Evolutionary conservation across 108 stramenopile genomes (phyloP).

Genomic region (Conticribra weissflogii): DNA sequence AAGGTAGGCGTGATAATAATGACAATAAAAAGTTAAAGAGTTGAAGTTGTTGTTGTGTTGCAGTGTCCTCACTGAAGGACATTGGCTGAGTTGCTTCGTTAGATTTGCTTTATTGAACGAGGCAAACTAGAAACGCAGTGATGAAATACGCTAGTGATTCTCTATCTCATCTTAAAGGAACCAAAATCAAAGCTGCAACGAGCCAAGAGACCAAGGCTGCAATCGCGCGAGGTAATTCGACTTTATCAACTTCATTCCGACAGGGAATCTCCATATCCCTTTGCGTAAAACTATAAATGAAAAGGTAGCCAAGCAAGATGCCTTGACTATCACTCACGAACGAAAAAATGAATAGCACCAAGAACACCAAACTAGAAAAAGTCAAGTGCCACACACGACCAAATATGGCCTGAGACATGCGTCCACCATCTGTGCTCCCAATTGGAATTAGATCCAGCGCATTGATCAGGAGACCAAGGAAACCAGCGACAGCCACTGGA

Average conservation of each 20-base stretch:
- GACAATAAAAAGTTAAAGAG: too few relatives aligned
- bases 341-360: constrained; percentile 48
- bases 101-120: background rate
- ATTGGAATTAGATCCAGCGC: constrained; percentile 76
- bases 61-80: too few relatives aligned
- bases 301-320: constrained; percentile 47
- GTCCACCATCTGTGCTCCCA: constrained; percentile 78
- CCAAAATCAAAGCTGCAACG: constrained; percentile 52
- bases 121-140: background rate
- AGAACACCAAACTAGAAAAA: constrained; percentile 53
- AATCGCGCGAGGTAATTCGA: constrained; percentile 38
- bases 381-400: constrained; percentile 67
- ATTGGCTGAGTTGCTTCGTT: background rate
- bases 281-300: constrained; percentile 49
- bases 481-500: constrained; percentile 82
- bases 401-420: constrained; percentile 65
- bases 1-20: too few relatives aligned
- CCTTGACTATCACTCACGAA: constrained; percentile 34
- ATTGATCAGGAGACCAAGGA: constrained; percentile 68
- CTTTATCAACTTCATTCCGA: constrained; percentile 56
- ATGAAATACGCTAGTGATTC: too few relatives aligned
- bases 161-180: constrained; percentile 29
- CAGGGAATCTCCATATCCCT: constrained; percentile 68
- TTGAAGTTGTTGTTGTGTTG: too few relatives aligned
- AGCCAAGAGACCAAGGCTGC: constrained; percentile 59